These are phyloP conservation scores for Diplocarpon mali DNA, from an alignment of 2,329 filamentous ascomycete species.

Conservation along the genomic window DNA sequence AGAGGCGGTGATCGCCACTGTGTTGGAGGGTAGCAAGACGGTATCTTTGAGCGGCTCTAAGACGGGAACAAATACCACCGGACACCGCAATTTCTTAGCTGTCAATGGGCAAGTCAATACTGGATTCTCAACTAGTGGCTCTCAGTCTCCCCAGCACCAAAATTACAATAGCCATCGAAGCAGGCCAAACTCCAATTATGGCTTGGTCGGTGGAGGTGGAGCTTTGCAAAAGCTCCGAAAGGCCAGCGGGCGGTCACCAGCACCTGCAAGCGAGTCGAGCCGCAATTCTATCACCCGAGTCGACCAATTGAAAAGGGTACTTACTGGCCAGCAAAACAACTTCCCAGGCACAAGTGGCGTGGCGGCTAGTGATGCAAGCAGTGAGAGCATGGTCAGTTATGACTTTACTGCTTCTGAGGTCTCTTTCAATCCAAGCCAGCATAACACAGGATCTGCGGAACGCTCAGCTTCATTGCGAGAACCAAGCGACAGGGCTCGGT, in stretches of 20 bases:
- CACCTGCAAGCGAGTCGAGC: conserved; percentile 31
- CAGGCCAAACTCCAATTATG: conserved; percentile 24
- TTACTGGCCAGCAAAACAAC: conserved; percentile 38
- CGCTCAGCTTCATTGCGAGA: conserved; percentile 21
- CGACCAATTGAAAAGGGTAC: conserved; percentile 51
- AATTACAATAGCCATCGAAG: conserved; percentile 16
- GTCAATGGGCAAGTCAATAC: conserved; percentile 40
- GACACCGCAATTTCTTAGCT: conserved; percentile 44
- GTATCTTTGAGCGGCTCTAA: conserved; percentile 68
- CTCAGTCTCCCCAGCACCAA: conserved; percentile 35
- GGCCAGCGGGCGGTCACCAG: conserved; percentile 40
- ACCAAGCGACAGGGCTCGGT: conserved; percentile 18
- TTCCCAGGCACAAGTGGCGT: conserved; percentile 30
- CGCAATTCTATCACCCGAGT: conserved; percentile 46
- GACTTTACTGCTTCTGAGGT: conserved; percentile 57
- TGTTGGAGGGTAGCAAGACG: conserved; percentile 59
- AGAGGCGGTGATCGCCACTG: conserved; percentile 57
- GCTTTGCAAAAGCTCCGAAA: conserved; percentile 38
- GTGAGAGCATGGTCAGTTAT: conserved; percentile 61
- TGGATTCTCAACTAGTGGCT: conserved; percentile 29
- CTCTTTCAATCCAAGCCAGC: conserved; percentile 39
- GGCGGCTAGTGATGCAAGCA: conserved; percentile 41
- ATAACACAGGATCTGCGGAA: conserved; percentile 15
- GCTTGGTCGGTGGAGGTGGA: conserved; percentile 25
- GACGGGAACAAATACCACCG: conserved; percentile 41